These are phyloP conservation scores for Physcomitrium patens DNA, from an alignment of 225 moss, liverwort and hornwort species.

Conservation along the genomic window DNA sequence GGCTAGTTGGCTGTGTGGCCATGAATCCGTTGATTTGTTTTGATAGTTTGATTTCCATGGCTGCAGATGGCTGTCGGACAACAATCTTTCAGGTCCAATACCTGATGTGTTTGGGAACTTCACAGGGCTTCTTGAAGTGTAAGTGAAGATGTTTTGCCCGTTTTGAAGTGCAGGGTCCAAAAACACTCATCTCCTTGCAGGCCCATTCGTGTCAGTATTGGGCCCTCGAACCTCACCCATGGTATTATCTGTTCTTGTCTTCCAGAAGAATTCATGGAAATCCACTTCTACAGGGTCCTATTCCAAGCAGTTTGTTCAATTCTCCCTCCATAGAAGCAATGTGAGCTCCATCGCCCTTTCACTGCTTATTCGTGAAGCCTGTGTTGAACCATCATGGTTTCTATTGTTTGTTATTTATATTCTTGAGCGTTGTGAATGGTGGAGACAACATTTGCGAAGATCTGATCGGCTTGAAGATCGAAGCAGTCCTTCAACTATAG, in stretches of 20 bases:
- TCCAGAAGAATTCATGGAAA: constrained; percentile 36
- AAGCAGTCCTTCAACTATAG: not conserved
- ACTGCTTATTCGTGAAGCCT: not conserved
- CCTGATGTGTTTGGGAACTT: constrained; percentile 38
- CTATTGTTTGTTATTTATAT: too few relatives aligned
- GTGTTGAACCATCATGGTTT: not conserved
- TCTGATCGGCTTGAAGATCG: not conserved
- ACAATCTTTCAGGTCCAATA: constrained; percentile 31
- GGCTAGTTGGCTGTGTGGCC: not conserved
- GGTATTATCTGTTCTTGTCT: not conserved
- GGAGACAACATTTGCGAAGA: not conserved
- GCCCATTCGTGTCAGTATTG: not conserved
- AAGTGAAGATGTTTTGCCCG: constrained; percentile 19
- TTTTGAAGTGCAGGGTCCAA: not conserved
- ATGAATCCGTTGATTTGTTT: not conserved
- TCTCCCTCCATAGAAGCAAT: constrained; percentile 21
- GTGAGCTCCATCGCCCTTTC: constrained; percentile 17
- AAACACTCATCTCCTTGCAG: not conserved
- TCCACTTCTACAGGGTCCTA: constrained; percentile 29
- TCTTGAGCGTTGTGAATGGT: not conserved
- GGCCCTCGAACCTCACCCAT: not conserved
- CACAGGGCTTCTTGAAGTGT: constrained; percentile 34
- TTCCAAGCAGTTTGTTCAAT: constrained; percentile 37
- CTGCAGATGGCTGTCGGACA: constrained; percentile 35
- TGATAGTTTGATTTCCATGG: not conserved